Evolutionary conservation across 1,284 basidiomycete genomes (phyloP), one percentile per base, ranked within the genome.

Genomic region (Sporisorium exsertum): DNA sequence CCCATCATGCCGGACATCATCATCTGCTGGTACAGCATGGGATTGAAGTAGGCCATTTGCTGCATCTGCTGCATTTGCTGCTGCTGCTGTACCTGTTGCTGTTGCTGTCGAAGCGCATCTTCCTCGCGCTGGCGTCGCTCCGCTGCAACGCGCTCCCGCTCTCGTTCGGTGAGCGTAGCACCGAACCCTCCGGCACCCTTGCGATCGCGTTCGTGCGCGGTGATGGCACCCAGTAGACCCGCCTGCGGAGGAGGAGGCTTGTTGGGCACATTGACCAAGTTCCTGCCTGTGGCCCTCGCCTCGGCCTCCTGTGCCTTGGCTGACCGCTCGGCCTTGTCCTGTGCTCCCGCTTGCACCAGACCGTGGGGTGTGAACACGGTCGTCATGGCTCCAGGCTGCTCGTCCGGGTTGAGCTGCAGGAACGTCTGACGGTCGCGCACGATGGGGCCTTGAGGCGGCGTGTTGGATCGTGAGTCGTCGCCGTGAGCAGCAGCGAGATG

Each of bases 211-310:
- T 99, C 95, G 86, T 97, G 94, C 20, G 92, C 93, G 27, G 94
- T 94, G 79, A 99, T 95, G 2, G 95, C 95, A 24, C 96, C 96
- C 51, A 99, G 90, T 40, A 99, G 89, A 42, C 97, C 97, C 37
- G 93, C 94, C 86, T 97, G 94, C 10, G 97, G 96, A 1, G 94
- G 94, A 5, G 94, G 94, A 0, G 95, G 94, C 86, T 97, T 97
- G 84, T 91, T 90, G 5, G 94, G 93, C 22, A 99, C 94, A 83
- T 95, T 95, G 87, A 99, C 92, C 62, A 99, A 89, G 12, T 93
- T 93, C 29, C 91, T 91, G 37, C 97, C 97, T 9, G 89, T 90
- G 86, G 95, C 94, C 50, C 95, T 89, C 7, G 96, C 96, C 15
- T 93, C 88, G 12, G 95, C 93, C 85, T 99, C 95, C 82, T 97